These are phyloP conservation scores for Phoma sp. DNA, from an alignment of 2,329 filamentous ascomycete genomes.

Conservation along the genomic window DNA sequence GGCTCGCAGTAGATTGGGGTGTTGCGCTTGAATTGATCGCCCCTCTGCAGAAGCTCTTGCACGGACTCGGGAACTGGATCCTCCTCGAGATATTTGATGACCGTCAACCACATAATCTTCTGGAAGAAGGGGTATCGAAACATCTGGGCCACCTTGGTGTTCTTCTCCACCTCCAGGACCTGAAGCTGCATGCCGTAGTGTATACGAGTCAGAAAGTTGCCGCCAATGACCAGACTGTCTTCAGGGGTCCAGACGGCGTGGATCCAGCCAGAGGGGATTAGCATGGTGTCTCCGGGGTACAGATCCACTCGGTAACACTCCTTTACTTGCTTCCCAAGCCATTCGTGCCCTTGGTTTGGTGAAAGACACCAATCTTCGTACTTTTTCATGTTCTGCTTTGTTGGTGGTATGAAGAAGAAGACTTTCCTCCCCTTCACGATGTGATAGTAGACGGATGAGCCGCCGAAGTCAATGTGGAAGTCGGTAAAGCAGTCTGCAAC, in stretches of 20 bases:
- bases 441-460: conserved; percentile 74
- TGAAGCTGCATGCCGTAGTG: conserved; percentile 72
- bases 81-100: conserved; percentile 67
- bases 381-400: conserved; percentile 71
- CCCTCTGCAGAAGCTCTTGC: conserved; percentile 60
- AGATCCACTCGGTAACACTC: conserved; percentile 72
- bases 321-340: conserved; percentile 68
- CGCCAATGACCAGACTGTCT: conserved; percentile 73
- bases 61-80: conserved; percentile 68
- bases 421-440: conserved; percentile 73
- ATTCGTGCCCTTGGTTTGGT: conserved; percentile 69
- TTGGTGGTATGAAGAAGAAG: conserved; percentile 74
- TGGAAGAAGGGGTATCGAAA: conserved; percentile 74
- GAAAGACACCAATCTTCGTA: conserved; percentile 76
- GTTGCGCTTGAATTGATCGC: conserved; percentile 62
- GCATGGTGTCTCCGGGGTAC: conserved; percentile 70
- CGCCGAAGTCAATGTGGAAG: conserved; percentile 75
- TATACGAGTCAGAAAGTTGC: conserved; percentile 70
- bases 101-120: conserved; percentile 72
- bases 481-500: conserved; percentile 74
- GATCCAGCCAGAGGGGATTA: conserved; percentile 75
- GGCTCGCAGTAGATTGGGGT: conserved; percentile 66
- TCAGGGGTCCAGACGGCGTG: conserved; percentile 74
- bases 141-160: conserved; percentile 68
- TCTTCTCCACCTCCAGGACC: conserved; percentile 70